Evolutionary conservation across 2,329 filamentous ascomycete species (phyloP).

Genomic region (Eurotiales sp.): DNA sequence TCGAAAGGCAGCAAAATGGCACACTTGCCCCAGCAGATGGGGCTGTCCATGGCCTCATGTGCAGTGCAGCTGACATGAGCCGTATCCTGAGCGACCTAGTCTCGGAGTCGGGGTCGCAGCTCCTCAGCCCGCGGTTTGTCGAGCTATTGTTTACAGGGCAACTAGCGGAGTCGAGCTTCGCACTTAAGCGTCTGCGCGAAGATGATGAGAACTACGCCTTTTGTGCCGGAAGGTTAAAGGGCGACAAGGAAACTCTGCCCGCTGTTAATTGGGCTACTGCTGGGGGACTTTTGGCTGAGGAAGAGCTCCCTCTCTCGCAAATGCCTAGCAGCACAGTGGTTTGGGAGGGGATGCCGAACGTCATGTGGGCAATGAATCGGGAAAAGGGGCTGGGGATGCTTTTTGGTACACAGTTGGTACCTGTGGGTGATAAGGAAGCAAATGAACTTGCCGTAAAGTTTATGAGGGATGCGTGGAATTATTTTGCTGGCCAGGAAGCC

Average conservation of each 20-base stretch:
- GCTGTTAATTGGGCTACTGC: not conserved
- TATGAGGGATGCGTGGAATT: conserved; percentile 1
- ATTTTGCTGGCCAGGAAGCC: too few species aligned
- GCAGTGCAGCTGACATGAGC: not conserved
- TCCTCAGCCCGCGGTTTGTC: not conserved
- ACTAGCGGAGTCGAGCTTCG: not conserved
- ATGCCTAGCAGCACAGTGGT: not conserved
- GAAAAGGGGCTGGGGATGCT: not conserved
- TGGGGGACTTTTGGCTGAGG: not conserved
- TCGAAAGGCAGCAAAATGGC: not conserved
- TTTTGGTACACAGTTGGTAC: not conserved
- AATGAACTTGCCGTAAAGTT: not conserved
- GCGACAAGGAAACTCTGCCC: too few species aligned
- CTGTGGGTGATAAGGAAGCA: not conserved
- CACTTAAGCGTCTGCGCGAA: not conserved
- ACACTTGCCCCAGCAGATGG: not conserved
- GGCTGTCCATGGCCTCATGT: not conserved
- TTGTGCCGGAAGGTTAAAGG: not conserved
- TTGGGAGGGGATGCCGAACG: not conserved
- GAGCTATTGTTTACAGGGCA: not conserved
- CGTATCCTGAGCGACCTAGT: not conserved
- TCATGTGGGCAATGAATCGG: not conserved
- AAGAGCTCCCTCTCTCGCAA: not conserved
- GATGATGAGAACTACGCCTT: not conserved
- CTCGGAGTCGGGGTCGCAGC: not conserved